Evolutionary conservation across 305 asterid species (phyloP), one percentile per base, ranked within the genome.

Genomic region (Fraxinus dipetala): DNA sequence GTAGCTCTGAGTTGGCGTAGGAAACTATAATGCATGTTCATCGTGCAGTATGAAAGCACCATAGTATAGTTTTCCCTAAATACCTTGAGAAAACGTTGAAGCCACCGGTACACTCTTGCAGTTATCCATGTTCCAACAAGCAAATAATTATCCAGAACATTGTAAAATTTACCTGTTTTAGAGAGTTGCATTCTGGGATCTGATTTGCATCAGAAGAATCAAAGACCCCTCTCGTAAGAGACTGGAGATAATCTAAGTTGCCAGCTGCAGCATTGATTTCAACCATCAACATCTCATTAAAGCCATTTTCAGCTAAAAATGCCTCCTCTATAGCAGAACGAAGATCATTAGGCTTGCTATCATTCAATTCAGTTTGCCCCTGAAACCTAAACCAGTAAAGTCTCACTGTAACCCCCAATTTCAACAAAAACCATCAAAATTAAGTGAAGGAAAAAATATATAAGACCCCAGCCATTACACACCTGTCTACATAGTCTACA

Each of bases 241-340:
- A 92, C 81, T 83, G 90, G 51, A 93, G 89, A 88, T 93, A 90
- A 78, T 91, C 92, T 75, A 90, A 81, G 87, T 92, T 95, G 80
- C 98, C 98, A 84, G 97, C 95, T 45, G 97, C 99, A 30, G 97
- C 97, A 82, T 90, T 92, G 79, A 96, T 91, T 91, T 93, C 98
- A 72, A 92, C 92, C 93, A 90, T 91, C 91, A 93, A 84, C 98
- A 93, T 93, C 87, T 94, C 99, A 79, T 86, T 88, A 89, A 93
- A 90, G 48, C 97, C 98, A 87, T 85, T 90, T 83, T 94, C 98
- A 26, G 96, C 96, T 30, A 95, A 89, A 84, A 91, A 93, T 16
- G 98, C 99, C 87, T 96, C 99, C 83, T 96, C 98, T 79, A 94
- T 94, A 80, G 98, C 98, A 80, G 98, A 91, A 38, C 93, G 90